Percentiles rank a stretch among this genome's conserved stretches.
Conservation (phyloP, 768 basidiomycete genomes). For the Leccinum variicolor region DNA sequence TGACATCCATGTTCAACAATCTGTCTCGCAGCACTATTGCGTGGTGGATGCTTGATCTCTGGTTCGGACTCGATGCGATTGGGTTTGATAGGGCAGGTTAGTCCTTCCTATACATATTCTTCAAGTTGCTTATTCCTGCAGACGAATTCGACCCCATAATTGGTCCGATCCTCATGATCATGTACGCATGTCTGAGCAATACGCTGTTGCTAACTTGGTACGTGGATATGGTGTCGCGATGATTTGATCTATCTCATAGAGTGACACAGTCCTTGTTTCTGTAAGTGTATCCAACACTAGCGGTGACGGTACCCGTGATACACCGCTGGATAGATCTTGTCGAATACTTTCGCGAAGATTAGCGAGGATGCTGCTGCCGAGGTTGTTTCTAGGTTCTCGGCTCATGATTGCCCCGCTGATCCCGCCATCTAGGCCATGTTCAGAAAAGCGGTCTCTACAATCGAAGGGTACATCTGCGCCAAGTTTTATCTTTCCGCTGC, state of each 20-base stretch:
- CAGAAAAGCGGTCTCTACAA: conserved; percentile 86
- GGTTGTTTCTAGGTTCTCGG: conserved; percentile 36
- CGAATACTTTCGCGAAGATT: conserved; percentile 92
- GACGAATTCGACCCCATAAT: conserved; percentile 81
- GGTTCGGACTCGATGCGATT: conserved; percentile 92
- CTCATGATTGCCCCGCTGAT: neutral
- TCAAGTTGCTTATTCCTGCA: conserved; percentile 23
- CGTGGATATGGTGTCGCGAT: conserved; percentile 19
- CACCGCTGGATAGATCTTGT: conserved; percentile 65
- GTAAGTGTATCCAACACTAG: conserved; percentile 38
- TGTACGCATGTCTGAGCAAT: conserved; percentile 89
- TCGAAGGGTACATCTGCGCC: conserved; percentile 71
- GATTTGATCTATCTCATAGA: conserved; percentile 2
- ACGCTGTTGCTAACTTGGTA: conserved; percentile 87
- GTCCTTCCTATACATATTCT: conserved; percentile 27
- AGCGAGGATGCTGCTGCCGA: conserved; percentile 92
- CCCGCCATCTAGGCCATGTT: conserved; percentile 74
- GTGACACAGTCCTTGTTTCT: conserved; percentile 65
- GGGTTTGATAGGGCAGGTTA: conserved; percentile 82
- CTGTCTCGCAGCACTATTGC: conserved; percentile 52
- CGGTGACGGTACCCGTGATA: neutral
- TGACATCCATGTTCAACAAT: neutral
- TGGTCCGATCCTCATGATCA: conserved; percentile 88
- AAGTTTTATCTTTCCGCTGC: neutral
- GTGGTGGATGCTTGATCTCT: conserved; percentile 95